Evolutionary conservation across 495 filamentous ascomycete species (phyloP).

Genomic region (Eremomyces bilateralis): DNA sequence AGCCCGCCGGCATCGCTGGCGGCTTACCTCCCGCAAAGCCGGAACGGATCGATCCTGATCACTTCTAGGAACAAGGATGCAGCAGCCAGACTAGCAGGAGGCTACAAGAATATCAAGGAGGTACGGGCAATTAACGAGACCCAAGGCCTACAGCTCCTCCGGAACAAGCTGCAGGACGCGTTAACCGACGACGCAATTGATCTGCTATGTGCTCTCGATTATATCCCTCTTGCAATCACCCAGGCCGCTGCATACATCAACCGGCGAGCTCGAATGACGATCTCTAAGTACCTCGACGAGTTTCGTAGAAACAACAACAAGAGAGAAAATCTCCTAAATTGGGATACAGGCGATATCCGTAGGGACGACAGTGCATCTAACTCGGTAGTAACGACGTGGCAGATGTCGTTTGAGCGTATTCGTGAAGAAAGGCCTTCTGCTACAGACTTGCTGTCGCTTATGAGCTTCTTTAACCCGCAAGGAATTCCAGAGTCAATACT

Average conservation of each 20-base stretch:
- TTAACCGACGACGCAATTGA: slow-evolving; percentile 1
- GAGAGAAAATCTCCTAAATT: slow-evolving; percentile 13
- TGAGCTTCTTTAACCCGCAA: slow-evolving; percentile 16
- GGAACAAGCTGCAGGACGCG: not conserved
- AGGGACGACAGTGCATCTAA: slow-evolving; percentile 15
- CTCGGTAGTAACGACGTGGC: slow-evolving; percentile 24
- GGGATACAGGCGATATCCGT: slow-evolving; percentile 14
- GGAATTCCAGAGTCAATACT: slow-evolving; percentile 12
- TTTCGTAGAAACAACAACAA: slow-evolving; percentile 18
- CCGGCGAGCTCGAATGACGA: slow-evolving; percentile 3
- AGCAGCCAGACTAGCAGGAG: not conserved
- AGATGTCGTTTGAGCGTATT: slow-evolving; percentile 27
- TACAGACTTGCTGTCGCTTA: slow-evolving; percentile 13
- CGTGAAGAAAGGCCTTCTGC: slow-evolving; percentile 7
- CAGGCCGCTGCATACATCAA: slow-evolving; percentile 10
- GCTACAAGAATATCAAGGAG: not conserved
- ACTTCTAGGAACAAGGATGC: not conserved
- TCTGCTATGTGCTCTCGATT: slow-evolving; percentile 7
- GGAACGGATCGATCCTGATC: not conserved
- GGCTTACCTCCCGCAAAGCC: not conserved
- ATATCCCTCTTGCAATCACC: slow-evolving; percentile 7
- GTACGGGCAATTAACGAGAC: not conserved
- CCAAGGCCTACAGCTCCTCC: not conserved
- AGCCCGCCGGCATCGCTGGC: too few relatives aligned
- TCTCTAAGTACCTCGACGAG: slow-evolving; percentile 17